A percentile compares a stretch with the other conserved stretches of the same genome.
Conservation (phyloP, 495 filamentous ascomycete species). For the Aspergillus conjunctus region DNA sequence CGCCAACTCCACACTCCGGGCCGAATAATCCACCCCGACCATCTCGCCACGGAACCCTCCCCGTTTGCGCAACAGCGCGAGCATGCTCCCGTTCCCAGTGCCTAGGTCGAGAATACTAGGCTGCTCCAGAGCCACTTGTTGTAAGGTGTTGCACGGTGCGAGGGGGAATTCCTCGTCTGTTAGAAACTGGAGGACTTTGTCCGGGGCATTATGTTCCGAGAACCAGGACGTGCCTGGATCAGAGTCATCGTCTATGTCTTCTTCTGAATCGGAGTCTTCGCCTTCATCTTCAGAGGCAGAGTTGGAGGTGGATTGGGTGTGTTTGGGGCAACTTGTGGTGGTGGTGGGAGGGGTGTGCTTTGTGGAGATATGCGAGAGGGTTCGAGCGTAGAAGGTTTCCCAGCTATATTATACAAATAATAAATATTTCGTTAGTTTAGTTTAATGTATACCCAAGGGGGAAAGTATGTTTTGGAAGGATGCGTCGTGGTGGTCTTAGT, state of each 20-base stretch:
- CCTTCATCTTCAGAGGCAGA: conserved; percentile 19
- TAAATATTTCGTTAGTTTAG: not conserved
- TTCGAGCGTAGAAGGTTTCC: conserved; percentile 52
- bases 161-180: conserved; percentile 41
- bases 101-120: conserved; percentile 72
- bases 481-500: too few species aligned
- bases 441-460: not conserved
- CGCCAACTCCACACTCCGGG: conserved; percentile 70
- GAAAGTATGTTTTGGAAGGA: too few species aligned
- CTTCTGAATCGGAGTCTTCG: conserved; percentile 12
- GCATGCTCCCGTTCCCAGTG: conserved; percentile 88
- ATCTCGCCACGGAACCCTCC: conserved; percentile 62
- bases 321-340: conserved; percentile 1
- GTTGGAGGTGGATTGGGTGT: conserved; percentile 7
- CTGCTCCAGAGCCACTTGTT: conserved; percentile 11
- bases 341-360: conserved; percentile 24
- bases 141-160: conserved; percentile 32
- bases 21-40: conserved; percentile 88
- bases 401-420: conserved; percentile 30
- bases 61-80: conserved; percentile 70
- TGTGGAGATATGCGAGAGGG: conserved; percentile 41
- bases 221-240: conserved; percentile 57
- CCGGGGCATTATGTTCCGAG: conserved; percentile 52
- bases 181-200: conserved; percentile 51
- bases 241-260: conserved; percentile 41